Evolutionary conservation across 2,329 filamentous ascomycete species (phyloP).

Genomic region (Cercospora sesami): DNA sequence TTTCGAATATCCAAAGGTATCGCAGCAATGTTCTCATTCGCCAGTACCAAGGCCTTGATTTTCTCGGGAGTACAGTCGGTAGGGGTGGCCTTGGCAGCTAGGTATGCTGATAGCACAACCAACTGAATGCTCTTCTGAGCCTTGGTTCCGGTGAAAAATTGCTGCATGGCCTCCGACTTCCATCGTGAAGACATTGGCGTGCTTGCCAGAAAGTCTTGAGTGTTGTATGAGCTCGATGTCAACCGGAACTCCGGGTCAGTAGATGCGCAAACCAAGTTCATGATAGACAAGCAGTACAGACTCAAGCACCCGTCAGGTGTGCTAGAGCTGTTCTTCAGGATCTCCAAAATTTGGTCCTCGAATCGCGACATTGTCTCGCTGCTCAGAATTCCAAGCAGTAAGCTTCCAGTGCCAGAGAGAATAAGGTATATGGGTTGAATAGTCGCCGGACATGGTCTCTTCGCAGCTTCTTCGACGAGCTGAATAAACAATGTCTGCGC

Average conservation of each 20-base stretch:
- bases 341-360: constrained; percentile 37
- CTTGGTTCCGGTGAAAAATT: constrained; percentile 39
- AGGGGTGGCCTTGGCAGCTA: constrained; percentile 31
- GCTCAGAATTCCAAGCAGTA: constrained; percentile 36
- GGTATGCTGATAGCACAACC: constrained; percentile 37
- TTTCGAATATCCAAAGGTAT: constrained; percentile 33
- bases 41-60: constrained; percentile 30
- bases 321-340: constrained; percentile 34
- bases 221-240: constrained; percentile 33
- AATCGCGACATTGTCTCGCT: constrained; percentile 32
- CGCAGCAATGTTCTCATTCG: constrained; percentile 34
- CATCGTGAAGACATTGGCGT: constrained; percentile 32
- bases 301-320: constrained; percentile 36
- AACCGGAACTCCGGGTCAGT: constrained; percentile 27
- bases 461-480: constrained; percentile 35
- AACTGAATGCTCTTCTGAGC: constrained; percentile 40
- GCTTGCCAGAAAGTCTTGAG: constrained; percentile 36
- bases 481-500: constrained; percentile 38
- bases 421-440: constrained; percentile 39
- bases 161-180: constrained; percentile 36
- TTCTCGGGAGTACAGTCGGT: constrained; percentile 27
- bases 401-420: constrained; percentile 36
- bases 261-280: constrained; percentile 35
- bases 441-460: constrained; percentile 29
- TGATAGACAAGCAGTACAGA: constrained; percentile 42